Base-by-base conservation (phyloP, 2,329 filamentous ascomycete species). In the Lachnellula hyalina region DNA sequence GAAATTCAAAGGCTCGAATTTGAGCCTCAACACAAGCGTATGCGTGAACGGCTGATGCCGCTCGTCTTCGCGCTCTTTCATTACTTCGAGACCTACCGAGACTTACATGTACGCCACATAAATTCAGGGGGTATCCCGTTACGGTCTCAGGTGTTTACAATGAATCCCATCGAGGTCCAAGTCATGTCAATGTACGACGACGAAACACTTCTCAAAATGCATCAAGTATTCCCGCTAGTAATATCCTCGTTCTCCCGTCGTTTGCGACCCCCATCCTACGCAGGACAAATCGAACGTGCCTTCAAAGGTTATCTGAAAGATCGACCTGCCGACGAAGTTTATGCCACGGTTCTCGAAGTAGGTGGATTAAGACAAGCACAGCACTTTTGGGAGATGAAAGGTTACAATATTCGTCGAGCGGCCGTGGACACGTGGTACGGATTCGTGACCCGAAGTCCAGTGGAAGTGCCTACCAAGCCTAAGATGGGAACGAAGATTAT, bases 161-260 rank as follows among this genome's bases (percentile, higher is more conserved):
- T 81, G 41, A 84, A 86, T 61, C 83, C 83, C 0, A 82, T 86
- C 58, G 83, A 86, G 65, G 69, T 71, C 15, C 71, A 82, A 61
- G 78, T 86, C 38, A 83, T 86, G 80, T 76, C 68, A 51, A 81
- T 82, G 78, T 86, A 86, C 66, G 82, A 86, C 61, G 79, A 85
- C 62, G 74, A 79, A 56, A 86, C 83, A 0, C 69, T 86, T 28
- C 66, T 86, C 42, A 77, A 79, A 45, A 83, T 86, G 4, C 83
- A 86, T 65, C 79, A 86, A 65, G 77, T 83, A 3, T 86, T 86
- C 58, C 83, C 83, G 0, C 68, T 86, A 19, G 77, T 86, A 17
- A 77, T 86, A 47, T 82, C 83, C 3, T 85, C 83, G 0, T 86
- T 86, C 62, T 83, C 79, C 63, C 77, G 83, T 58, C 76, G 83